Conservation (phyloP, 1,284 basidiomycete genomes). For the Coniferiporia weirii region DNA sequence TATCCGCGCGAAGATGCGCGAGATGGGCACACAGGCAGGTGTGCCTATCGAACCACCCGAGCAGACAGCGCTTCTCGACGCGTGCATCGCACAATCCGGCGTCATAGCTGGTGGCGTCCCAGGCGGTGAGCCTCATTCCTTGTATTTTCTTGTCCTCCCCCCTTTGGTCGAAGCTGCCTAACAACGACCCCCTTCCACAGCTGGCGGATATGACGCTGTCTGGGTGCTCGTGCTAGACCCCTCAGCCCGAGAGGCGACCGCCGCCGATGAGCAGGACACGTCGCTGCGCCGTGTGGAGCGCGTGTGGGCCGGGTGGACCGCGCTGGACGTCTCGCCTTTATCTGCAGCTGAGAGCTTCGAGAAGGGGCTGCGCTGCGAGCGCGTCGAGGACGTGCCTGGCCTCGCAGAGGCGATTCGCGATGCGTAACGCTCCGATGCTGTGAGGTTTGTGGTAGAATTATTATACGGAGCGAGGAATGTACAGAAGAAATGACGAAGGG, state of each 20-base stretch:
- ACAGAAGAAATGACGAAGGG: no score
- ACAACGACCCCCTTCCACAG: conserved; percentile 35
- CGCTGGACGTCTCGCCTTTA: conserved; percentile 77
- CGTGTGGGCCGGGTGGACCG: conserved; percentile 71
- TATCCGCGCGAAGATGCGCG: conserved; percentile 79
- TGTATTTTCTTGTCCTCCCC: not conserved
- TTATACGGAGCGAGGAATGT: no score
- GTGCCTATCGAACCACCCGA: conserved; percentile 91
- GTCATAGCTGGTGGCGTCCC: conserved; percentile 95
- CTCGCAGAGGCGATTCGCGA: conserved; percentile 38
- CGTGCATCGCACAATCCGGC: conserved; percentile 72
- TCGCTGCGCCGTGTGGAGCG: conserved; percentile 51
- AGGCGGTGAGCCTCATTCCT: conserved; percentile 57
- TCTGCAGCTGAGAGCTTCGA: conserved; percentile 69
- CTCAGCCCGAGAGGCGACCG: not conserved
- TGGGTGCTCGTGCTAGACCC: conserved; percentile 85
- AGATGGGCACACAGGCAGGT: conserved; percentile 75
- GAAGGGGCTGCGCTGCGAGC: conserved; percentile 67
- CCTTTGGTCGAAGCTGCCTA: not conserved
- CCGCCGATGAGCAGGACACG: conserved; percentile 26
- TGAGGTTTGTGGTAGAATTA: no score
- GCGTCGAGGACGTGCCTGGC: conserved; percentile 55
- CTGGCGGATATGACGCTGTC: conserved; percentile 96
- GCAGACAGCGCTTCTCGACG: conserved; percentile 85
- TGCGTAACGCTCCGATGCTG: not conserved